These are phyloP conservation scores for Aotearoamyces nothofagi DNA, from an alignment of 2,329 filamentous ascomycete species.

Conservation along the genomic window DNA sequence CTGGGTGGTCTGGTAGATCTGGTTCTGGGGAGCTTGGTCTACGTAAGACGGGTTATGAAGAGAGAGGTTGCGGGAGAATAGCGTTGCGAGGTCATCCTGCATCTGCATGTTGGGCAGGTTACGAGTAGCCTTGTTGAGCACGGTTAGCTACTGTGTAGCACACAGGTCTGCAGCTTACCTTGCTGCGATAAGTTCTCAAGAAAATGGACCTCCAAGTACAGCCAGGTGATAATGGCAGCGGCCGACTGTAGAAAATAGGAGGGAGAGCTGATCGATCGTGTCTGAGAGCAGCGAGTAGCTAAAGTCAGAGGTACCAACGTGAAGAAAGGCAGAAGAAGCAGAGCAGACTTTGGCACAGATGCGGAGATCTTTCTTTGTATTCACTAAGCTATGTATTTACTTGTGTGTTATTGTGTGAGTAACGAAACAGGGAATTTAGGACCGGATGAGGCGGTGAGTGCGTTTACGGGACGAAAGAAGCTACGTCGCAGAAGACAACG, in stretches of 20 bases:
- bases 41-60: constrained; percentile 26
- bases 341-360: neutral
- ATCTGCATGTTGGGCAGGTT: constrained; percentile 39
- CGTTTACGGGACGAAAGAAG: neutral
- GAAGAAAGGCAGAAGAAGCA: neutral
- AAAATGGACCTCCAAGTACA: constrained; percentile 13
- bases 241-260: constrained; percentile 3
- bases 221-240: no score
- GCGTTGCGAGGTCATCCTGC: constrained; percentile 67
- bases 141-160: constrained; percentile 9
- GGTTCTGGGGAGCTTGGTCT: constrained; percentile 19
- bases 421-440: no score
- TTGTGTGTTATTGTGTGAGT: neutral
- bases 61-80: constrained; percentile 65
- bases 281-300: constrained; percentile 1
- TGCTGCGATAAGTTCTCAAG: constrained; percentile 12
- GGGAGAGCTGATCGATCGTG: no score
- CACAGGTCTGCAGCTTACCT: constrained; percentile 15
- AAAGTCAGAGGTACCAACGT: neutral
- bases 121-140: constrained; percentile 16
- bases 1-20: constrained; percentile 15
- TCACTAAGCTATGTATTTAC: neutral
- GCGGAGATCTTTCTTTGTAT: neutral
- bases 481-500: no score
- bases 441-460: neutral